Evolutionary conservation across 805 yeast species (phyloP), one percentile per base, ranked within the genome.

Genomic region (Candida pseudofarinosa): DNA sequence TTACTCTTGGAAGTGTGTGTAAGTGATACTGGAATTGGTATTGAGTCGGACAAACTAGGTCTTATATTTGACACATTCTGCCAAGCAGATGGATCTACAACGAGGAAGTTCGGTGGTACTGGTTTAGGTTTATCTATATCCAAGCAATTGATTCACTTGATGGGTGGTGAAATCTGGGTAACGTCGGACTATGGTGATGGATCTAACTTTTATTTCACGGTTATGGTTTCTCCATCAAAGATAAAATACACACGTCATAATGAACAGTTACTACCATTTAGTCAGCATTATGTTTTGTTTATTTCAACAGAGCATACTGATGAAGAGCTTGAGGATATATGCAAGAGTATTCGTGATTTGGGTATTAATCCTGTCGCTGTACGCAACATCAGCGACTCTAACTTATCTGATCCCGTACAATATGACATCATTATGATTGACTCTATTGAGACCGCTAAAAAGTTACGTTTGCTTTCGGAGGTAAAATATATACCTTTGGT

Each of bases 151-250:
- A 88, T 88, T 56, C 90, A 86, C 55, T 73, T 88, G 50, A 88
- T 88, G 96, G 96, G 96, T 35, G 96, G 96, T 59, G 91, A 85
- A 49, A 87, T 88, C 48, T 87, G 96, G 96, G 96, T 88, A 19
- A 79, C 86, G 17, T 85, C 95, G 0, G 76, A 74, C 46, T 85
- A 81, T 56, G 93, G 91, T 19, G 71, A 76, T 54, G 96, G 96
- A 1, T 85, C 95, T 2, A 82, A 84, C 55, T 88, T 88, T 60
- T 84, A 80, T 63, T 88, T 88, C 63, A 85, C 95, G 0, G 79
- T 88, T 17, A 75, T 83, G 38, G 88, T 87, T n/a, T 73, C 86
- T 3, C 88, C 87, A 6, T 86, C 91, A 1, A 69, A 69, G 45
- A 77, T 80, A 14, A 73, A 80, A 35, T 71, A 84, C 47, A 69